Evolutionary conservation across 2,329 filamentous ascomycete species (phyloP), one percentile per base, ranked within the genome.

Genomic region (Fusarium drepaniforme): DNA sequence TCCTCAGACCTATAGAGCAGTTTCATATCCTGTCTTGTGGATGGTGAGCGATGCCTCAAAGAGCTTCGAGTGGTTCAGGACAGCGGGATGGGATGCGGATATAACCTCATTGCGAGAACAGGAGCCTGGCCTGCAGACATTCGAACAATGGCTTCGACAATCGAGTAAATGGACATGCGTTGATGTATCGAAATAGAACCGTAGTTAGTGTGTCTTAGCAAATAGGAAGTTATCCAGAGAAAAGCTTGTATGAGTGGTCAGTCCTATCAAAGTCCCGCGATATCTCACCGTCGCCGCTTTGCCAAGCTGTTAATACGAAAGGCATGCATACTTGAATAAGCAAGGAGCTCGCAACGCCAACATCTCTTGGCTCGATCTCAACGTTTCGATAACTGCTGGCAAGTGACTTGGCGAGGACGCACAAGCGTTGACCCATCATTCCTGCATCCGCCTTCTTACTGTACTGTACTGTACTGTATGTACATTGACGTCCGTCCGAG

Each of bases 121-220:
- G 18, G 69, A 69, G 7, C 57, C 62, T 25, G 16, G 56, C 0
- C 30, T 76, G 0, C 71, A 76, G 38, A 61, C n/a, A 33, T 78
- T 79, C 38, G 62, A 66, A 7, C 16, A 15, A 13, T 80, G 79
- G 76, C 37, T 80, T 7, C 60, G 33, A 25, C 64, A 78, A 12
- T 75, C 65, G 5, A 78, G 79, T 15, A 37, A 42, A 23, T 80
- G 78, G 79, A 53, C 66, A 35, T 46, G 37, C 1, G 8, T 58
- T 71, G 56, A 57, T 40, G 35, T 18, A n/a, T 21, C 21, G 23
- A 38, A 38, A 53, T 60, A 23, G 33, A n/a, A n/a, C 23, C 23
- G n/a, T 49, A 49, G 23, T 15, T 25, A 44, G 38, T 30, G 30
- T 21, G 21, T 38, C 46, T 53, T 33, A 33, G 18, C 12, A 53